Evolutionary conservation across 2,329 filamentous ascomycete genomes (phyloP), one percentile per base, ranked within the genome.

Genomic region (Arthrobotrys megalospora): DNA sequence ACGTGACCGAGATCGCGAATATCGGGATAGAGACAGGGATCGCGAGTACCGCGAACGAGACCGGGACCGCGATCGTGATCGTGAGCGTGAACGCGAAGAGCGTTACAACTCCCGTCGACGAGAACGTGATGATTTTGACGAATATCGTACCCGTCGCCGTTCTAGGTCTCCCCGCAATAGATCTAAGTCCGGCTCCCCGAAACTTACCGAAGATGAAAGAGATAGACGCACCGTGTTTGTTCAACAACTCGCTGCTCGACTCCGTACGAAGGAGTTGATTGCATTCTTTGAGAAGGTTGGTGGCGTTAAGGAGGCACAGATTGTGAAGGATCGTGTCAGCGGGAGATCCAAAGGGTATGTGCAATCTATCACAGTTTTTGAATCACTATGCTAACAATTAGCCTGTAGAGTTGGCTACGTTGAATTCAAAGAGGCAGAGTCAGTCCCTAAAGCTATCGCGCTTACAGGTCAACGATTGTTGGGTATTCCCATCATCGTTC

Each of bases 391-490:
- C 76, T 81, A 71, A 81, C 65, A 32, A 16, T 16, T 67, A 52
- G 53, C 11, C 58, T 58, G 7, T 82, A 98, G 96, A 85, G 96
- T 99, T 85, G 96, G 96, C 84, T 99, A 99, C 84, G 96, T 99
- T 87, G 96, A 99, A 88, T 99, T 99, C 86, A 96, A 94, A 85
- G 90, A 93, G 83, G 95, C 98, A 89, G 93, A 96, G 82, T 96
- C 94, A 82, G 95, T 99, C 82, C 88, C 91, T 83, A 91, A 92
- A 86, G 96, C 96, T 83, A 92, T 99, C 84, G 93, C 97, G 87
- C 94, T 99, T 88, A 99, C 96, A 85, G 96, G 96, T 86, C 95
- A 98, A 87, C 97, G 96, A 86, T 91, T 99, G 86, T 88, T 97
- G 91, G 94, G 94, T 88, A 97, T 99, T 81, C 96, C 96, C 76